Percentiles rank a stretch among this genome's conserved stretches.
phyloP scores from a whole-genome alignment of 73 alveolate genomes.

The Paramecium sexaurelia region DNA sequence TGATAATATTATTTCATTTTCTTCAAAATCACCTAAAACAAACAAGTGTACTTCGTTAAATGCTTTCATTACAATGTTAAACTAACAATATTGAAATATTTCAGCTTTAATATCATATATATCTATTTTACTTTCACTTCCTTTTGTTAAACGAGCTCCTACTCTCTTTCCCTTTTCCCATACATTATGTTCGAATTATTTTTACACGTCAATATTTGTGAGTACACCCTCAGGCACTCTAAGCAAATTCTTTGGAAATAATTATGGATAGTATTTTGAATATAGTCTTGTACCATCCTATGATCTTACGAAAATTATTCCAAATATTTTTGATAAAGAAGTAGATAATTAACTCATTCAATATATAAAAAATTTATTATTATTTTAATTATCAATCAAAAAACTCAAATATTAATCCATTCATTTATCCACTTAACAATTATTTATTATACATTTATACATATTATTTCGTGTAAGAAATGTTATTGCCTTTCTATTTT shows the following conservation, averaged over 20 bases:
- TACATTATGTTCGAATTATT: constrained; percentile 30
- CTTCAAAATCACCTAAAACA: constrained; percentile 37
- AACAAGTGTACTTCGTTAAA: background rate
- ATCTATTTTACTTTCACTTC: background rate
- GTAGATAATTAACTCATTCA: constrained; percentile 22
- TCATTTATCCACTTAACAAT: background rate
- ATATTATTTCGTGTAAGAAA: background rate
- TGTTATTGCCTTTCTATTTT: background rate
- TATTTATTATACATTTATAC: background rate
- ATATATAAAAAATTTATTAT: background rate
- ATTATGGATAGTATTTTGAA: constrained; percentile 28
- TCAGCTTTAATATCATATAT: background rate
- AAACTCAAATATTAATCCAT: background rate
- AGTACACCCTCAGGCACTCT: constrained; percentile 9
- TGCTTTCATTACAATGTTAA: constrained; percentile 32
- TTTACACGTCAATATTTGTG: constrained; percentile 30
- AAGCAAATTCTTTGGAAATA: background rate
- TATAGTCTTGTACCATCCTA: constrained; percentile 45
- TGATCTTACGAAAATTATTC: constrained; percentile 6
- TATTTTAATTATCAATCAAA: background rate
- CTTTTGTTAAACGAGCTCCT: constrained; percentile 37
- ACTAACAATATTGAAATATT: constrained; percentile 33
- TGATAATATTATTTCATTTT: constrained; percentile 31
- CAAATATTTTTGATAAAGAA: constrained; percentile 42
- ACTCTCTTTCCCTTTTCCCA: constrained; percentile 55